phyloP scores from a whole-genome alignment of 2,329 filamentous ascomycete genomes.

The Ascosphaera acerosa region DNA sequence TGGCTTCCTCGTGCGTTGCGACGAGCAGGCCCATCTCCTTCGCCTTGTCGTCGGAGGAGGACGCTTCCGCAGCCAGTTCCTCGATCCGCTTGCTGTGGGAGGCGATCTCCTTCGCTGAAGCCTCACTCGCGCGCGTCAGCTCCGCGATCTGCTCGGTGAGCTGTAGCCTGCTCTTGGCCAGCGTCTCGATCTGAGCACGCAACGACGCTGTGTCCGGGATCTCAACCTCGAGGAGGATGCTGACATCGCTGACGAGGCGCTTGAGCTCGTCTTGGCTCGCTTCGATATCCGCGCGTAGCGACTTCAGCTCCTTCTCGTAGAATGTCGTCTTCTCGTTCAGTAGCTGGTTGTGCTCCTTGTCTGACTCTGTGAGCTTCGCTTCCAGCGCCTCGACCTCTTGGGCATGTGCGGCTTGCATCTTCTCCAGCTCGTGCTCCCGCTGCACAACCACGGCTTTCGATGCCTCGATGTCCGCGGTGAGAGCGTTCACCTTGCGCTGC shows the following conservation, averaged over 20 bases:
- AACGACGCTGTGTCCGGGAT: constrained; percentile 30
- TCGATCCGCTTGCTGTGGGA: constrained; percentile 12
- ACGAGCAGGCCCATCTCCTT: constrained; percentile 27
- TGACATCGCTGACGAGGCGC: constrained; percentile 37
- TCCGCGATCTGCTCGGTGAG: constrained; percentile 19
- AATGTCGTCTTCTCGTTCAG: constrained; percentile 28
- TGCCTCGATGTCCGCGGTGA: constrained; percentile 30
- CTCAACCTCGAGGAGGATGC: constrained; percentile 13
- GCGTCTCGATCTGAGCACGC: constrained; percentile 37
- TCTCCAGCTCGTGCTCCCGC: constrained; percentile 27
- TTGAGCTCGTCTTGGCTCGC: constrained; percentile 41
- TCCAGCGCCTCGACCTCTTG: constrained; percentile 18
- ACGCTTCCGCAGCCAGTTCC: constrained; percentile 16
- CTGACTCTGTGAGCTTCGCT: constrained; percentile 13
- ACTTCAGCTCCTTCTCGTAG: constrained; percentile 32
- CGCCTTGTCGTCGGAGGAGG: constrained; percentile 26
- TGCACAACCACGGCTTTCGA: constrained; percentile 29
- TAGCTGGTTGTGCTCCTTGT: constrained; percentile 13
- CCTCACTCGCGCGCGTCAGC: constrained; percentile 16
- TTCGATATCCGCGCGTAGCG: constrained; percentile 35
- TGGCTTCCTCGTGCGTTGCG: constrained; percentile 21
- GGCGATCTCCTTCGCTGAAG: constrained; percentile 15
- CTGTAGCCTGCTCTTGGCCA: constrained; percentile 18
- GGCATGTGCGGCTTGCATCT: constrained; percentile 28
- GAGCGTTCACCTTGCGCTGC: constrained; percentile 23